Evolutionary conservation across 805 yeast genomes (phyloP).

Genomic region (Schwanniomyces pseudopolymorphus): DNA sequence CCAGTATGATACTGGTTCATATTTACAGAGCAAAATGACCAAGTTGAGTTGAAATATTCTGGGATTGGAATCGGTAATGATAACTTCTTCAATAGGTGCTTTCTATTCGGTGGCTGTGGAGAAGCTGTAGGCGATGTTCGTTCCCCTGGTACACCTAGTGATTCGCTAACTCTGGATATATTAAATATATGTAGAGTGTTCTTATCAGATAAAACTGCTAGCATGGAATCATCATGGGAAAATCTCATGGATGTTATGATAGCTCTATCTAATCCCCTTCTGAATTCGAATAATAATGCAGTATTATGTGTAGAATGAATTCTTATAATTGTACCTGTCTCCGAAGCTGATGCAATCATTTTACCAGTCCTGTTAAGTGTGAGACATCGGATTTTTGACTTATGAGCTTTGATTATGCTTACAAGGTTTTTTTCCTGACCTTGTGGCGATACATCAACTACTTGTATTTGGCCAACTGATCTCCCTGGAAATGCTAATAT

Average conservation of each 20-base stretch:
- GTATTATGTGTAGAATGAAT: constrained; percentile 70
- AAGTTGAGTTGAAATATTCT: constrained; percentile 74
- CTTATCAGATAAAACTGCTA: constrained; percentile 88
- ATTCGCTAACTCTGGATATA: constrained; percentile 20
- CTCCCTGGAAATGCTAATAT: constrained; percentile 78
- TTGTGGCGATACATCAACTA: constrained; percentile 68
- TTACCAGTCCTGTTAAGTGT: constrained; percentile 64
- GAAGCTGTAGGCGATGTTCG: constrained; percentile 3
- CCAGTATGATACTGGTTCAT: constrained; percentile 40
- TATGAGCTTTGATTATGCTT: constrained; percentile 77
- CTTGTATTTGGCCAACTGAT: constrained; percentile 72
- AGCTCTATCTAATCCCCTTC: constrained; percentile 89
- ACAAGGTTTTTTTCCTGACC: constrained; percentile 64
- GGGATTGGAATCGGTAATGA: constrained; percentile 62
- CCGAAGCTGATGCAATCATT: constrained; percentile 77
- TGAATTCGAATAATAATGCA: constrained; percentile 72
- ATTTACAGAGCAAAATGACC: constrained; percentile 83
- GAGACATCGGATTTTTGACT: constrained; percentile 59
- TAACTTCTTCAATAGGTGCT: constrained; percentile 62
- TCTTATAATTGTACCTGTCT: constrained; percentile 77
- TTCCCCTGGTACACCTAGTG: not conserved
- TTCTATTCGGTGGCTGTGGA: constrained; percentile 42
- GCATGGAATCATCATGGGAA: constrained; percentile 68
- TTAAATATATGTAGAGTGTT: constrained; percentile 85
- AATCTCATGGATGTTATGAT: constrained; percentile 79